Conservation (phyloP, 805 yeast genomes). For the Diddensiella transvaalensis region DNA sequence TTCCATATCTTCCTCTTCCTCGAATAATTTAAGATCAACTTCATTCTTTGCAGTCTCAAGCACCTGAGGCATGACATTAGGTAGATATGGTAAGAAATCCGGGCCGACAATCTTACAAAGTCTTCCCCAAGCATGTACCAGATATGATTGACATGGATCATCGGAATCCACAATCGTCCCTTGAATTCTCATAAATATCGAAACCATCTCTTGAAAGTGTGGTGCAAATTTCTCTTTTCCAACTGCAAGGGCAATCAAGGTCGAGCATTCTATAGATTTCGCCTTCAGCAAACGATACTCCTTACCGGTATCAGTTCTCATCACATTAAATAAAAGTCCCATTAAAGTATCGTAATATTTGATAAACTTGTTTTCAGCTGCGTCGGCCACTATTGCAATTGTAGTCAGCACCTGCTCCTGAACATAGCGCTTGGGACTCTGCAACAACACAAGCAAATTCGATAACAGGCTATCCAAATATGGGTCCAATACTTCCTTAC, state of each 20-base stretch:
- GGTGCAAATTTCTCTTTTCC: slow-evolving; percentile 84
- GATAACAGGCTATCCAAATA: slow-evolving; percentile 77
- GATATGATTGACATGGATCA: slow-evolving; percentile 81
- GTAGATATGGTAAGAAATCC: slow-evolving; percentile 80
- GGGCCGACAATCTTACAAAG: slow-evolving; percentile 80
- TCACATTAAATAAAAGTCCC: slow-evolving; percentile 79
- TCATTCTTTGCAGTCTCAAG: slow-evolving; percentile 80
- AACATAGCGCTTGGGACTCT: slow-evolving; percentile 85
- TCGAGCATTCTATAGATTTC: slow-evolving; percentile 92
- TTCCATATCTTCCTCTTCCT: slow-evolving; percentile 80
- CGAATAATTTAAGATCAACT: slow-evolving; percentile 84
- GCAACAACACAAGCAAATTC: slow-evolving; percentile 69
- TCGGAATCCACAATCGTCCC: slow-evolving; percentile 47
- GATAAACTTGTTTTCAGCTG: slow-evolving; percentile 81
- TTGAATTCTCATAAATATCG: slow-evolving; percentile 70
- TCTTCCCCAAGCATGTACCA: slow-evolving; percentile 96
- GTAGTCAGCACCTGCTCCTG: slow-evolving; percentile 97
- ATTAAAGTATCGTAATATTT: slow-evolving; percentile 93
- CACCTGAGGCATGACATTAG: slow-evolving; percentile 85
- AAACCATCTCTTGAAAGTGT: slow-evolving; percentile 69
- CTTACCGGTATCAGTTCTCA: slow-evolving; percentile 72
- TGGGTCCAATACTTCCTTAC: slow-evolving; percentile 86
- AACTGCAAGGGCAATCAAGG: slow-evolving; percentile 90
- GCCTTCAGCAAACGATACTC: slow-evolving; percentile 81
- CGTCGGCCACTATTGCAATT: slow-evolving; percentile 95